These are phyloP conservation scores for Solanum lycopersicoides DNA, from an alignment of 257 asterid genomes.

Conservation along the genomic window DNA sequence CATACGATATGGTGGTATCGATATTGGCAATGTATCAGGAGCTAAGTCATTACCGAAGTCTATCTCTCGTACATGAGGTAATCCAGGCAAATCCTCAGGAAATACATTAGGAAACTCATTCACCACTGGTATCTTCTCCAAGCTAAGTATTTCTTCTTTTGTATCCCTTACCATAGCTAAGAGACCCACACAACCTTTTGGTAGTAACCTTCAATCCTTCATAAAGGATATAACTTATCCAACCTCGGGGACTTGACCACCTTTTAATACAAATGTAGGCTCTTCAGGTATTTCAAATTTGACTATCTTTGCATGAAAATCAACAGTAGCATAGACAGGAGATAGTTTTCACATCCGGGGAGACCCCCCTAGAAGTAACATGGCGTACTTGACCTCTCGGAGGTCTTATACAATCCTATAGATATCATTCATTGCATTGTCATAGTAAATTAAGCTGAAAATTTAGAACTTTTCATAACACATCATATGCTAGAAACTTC, in stretches of 20 bases:
- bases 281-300: neutral
- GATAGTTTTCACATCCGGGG: no score
- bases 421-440: no score
- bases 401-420: no score
- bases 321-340: neutral
- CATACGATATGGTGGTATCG: neutral
- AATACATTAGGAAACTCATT: no score
- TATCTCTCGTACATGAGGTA: neutral
- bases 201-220: neutral
- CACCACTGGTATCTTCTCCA: neutral
- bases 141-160: neutral
- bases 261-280: neutral
- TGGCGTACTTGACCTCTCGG: no score
- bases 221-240: no score
- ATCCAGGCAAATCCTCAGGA: neutral
- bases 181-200: neutral
- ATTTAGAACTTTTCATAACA: no score
- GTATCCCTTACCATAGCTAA: neutral
- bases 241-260: neutral
- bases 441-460: no score
- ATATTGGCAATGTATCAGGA: neutral
- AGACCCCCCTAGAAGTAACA: no score
- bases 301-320: neutral
- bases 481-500: no score
- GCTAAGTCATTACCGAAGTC: no score